Conservation (phyloP, 1,284 basidiomycete genomes). For the Puccinia brachypodii region DNA sequence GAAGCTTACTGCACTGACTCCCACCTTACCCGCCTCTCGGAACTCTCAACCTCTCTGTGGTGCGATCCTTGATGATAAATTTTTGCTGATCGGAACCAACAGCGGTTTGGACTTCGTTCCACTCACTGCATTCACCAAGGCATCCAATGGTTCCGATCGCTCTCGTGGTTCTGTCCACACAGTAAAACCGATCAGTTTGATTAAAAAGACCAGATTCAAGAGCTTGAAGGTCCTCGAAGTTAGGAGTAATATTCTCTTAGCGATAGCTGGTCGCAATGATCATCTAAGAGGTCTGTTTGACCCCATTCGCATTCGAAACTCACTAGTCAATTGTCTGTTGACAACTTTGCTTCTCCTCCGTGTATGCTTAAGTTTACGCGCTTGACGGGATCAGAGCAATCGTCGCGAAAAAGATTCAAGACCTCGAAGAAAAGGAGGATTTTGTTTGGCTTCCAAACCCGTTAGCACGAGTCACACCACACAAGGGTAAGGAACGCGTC, state of each 20-base stretch:
- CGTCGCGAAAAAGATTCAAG: slow-evolving; percentile 53
- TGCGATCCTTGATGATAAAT: slow-evolving; percentile 54
- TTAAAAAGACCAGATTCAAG: slow-evolving; percentile 55
- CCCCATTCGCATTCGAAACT: neutral
- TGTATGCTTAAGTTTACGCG: slow-evolving; percentile 51
- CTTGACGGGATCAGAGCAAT: slow-evolving; percentile 54
- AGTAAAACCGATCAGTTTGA: slow-evolving; percentile 53
- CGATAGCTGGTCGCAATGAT: slow-evolving; percentile 55
- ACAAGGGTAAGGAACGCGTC: slow-evolving; percentile 37
- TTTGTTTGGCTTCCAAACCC: slow-evolving; percentile 33
- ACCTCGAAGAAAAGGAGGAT: slow-evolving; percentile 39
- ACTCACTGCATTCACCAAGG: slow-evolving; percentile 44
- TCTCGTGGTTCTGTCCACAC: slow-evolving; percentile 20
- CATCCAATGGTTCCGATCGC: slow-evolving; percentile 22
- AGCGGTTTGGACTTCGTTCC: slow-evolving; percentile 55
- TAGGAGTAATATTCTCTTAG: slow-evolving; percentile 54
- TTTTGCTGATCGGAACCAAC: slow-evolving; percentile 55
- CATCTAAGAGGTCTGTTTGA: slow-evolving; percentile 51
- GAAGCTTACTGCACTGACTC: slow-evolving; percentile 51
- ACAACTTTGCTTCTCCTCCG: neutral
- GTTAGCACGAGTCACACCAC: neutral
- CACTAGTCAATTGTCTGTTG: neutral
- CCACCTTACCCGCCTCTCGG: slow-evolving; percentile 49
- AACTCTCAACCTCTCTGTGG: slow-evolving; percentile 54
- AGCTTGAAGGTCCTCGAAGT: slow-evolving; percentile 53